Percentiles rank a stretch among this genome's conserved stretches.
Conservation (phyloP, 139 green algal species). For the Desmodesmus armatus region DNA sequence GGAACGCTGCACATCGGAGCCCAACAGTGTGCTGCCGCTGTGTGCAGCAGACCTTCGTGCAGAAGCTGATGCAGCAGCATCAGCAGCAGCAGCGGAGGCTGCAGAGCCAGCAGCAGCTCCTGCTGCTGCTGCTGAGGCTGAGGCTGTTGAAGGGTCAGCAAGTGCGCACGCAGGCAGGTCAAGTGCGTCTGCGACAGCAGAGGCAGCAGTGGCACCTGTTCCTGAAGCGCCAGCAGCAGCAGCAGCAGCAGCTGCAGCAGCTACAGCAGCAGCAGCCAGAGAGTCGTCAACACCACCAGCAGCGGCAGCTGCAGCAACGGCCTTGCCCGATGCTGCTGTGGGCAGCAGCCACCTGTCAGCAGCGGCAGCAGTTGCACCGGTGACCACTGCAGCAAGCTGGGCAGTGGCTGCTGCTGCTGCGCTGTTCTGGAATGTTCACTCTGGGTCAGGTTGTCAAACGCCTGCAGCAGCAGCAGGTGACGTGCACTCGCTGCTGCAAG, state of each 20-base stretch:
- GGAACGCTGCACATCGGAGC: too few species aligned
- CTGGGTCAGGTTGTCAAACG: too few species aligned
- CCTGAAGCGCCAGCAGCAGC: too few species aligned
- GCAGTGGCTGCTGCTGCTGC: background rate
- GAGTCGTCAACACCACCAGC: background rate
- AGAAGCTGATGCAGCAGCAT: background rate
- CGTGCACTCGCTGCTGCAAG: background rate
- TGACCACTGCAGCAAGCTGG: background rate
- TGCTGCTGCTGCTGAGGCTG: slow-evolving; percentile 1
- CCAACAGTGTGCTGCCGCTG: background rate
- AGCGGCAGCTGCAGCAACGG: background rate
- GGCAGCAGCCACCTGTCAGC: background rate
- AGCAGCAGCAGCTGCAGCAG: background rate
- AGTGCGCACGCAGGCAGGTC: background rate
- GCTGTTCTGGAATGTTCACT: too few species aligned
- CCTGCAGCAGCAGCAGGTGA: background rate
- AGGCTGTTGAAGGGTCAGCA: background rate
- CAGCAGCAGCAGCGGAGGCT: background rate
- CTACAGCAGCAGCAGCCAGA: background rate
- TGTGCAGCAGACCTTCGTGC: background rate
- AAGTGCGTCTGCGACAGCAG: too few species aligned
- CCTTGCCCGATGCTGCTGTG: background rate
- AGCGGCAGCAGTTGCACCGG: background rate
- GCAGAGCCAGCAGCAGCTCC: background rate
- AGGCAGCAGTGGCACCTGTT: too few species aligned